Conservation (phyloP, 2,329 filamentous ascomycete genomes). For the Sporothrix pallida region DNA sequence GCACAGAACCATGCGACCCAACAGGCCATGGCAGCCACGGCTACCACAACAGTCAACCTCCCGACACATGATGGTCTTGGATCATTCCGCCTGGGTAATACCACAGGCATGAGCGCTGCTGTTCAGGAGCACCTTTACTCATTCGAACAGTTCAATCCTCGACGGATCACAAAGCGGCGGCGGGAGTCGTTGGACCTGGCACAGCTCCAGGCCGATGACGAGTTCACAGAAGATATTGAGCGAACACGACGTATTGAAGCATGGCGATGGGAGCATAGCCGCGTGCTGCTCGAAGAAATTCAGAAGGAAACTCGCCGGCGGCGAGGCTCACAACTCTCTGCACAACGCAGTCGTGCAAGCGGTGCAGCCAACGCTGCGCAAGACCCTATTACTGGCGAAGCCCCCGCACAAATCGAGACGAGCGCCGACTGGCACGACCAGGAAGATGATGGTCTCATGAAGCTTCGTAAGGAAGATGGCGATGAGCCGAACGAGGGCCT, state of each 20-base stretch:
- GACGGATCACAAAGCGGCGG: constrained; percentile 59
- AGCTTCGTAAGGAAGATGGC: constrained; percentile 40
- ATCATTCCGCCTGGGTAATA: constrained; percentile 71
- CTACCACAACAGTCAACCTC: constrained; percentile 51
- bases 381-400: background rate
- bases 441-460: constrained; percentile 45
- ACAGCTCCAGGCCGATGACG: constrained; percentile 58
- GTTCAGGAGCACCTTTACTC: constrained; percentile 87
- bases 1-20: constrained; percentile 38
- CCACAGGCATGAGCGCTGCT: constrained; percentile 57
- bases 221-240: constrained; percentile 69
- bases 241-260: constrained; percentile 83
- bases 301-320: constrained; percentile 79
- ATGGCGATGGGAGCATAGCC: constrained; percentile 91
- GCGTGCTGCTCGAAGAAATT: constrained; percentile 83
- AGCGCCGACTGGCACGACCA: constrained; percentile 59
- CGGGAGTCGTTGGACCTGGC: constrained; percentile 60
- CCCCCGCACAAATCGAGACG: constrained; percentile 16
- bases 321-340: constrained; percentile 64
- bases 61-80: constrained; percentile 92
- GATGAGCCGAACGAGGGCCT: constrained; percentile 64
- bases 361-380: background rate
- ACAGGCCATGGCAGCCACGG: background rate
- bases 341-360: constrained; percentile 31
- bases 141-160: constrained; percentile 84